These are phyloP conservation scores for Colletotrichum spinosum DNA, from an alignment of 2,329 filamentous ascomycete genomes.

Conservation along the genomic window DNA sequence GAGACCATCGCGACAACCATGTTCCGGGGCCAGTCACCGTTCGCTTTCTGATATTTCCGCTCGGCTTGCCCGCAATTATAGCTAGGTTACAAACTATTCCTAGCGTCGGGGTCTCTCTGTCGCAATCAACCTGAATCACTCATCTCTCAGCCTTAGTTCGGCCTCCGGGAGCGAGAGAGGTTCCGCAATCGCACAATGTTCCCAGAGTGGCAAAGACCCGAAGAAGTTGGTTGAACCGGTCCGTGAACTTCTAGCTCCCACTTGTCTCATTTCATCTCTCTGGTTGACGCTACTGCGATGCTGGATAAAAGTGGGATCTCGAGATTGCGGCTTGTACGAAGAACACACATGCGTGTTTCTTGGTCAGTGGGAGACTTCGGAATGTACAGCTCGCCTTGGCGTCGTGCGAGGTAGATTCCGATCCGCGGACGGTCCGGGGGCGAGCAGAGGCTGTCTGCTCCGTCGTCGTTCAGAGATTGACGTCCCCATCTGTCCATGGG, in stretches of 20 bases:
- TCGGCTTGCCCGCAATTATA: slow-evolving; percentile 26
- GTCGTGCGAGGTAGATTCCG: slow-evolving; percentile 31
- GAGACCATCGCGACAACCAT: background rate
- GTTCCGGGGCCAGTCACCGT: background rate
- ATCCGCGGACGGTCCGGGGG: slow-evolving; percentile 27
- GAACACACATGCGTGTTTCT: slow-evolving; percentile 1
- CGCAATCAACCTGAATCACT: slow-evolving; percentile 22
- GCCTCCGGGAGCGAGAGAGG: background rate
- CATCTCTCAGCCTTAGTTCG: slow-evolving; percentile 15
- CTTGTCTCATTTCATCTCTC: slow-evolving; percentile 9
- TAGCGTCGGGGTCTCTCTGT: slow-evolving; percentile 18
- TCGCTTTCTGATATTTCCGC: slow-evolving; percentile 2
- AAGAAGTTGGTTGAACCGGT: slow-evolving; percentile 16
- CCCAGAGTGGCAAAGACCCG: slow-evolving; percentile 11
- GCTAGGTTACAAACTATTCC: slow-evolving; percentile 18
- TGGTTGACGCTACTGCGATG: background rate
- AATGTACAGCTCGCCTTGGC: slow-evolving; percentile 23
- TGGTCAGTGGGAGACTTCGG: slow-evolving; percentile 1
- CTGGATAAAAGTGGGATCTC: slow-evolving; percentile 1
- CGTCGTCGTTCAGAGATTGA: slow-evolving; percentile 24
- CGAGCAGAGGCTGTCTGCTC: background rate
- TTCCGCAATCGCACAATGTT: slow-evolving; percentile 17
- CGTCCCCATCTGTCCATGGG: slow-evolving; percentile 16
- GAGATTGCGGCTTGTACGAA: slow-evolving; percentile 3
- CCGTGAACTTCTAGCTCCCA: slow-evolving; percentile 14